Percentiles rank a stretch among this genome's conserved stretches.
These are phyloP conservation scores for Dissophora ornata DNA, from an alignment of 192 early-diverging fungal species.

Conservation along the genomic window DNA sequence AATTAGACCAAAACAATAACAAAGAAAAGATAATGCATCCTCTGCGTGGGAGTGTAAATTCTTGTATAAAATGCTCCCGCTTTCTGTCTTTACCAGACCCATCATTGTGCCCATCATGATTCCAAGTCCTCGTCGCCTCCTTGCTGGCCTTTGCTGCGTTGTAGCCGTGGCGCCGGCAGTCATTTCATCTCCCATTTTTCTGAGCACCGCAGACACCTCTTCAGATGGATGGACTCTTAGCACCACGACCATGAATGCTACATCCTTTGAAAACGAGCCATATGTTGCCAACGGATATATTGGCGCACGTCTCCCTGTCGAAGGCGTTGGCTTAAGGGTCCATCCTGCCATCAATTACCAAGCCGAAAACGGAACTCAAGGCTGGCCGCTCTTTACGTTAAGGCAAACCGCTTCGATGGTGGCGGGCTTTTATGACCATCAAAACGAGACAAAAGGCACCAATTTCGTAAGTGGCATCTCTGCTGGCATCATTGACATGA, in stretches of 20 bases:
- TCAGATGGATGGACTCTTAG: conserved; percentile 42
- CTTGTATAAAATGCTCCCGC: background rate
- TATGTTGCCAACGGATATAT: conserved; percentile 56
- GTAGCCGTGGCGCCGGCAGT: background rate
- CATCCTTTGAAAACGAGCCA: conserved; percentile 34
- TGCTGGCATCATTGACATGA: no score
- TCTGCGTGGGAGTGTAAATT: no score
- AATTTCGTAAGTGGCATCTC: conserved; percentile 38
- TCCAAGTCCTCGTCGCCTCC: background rate
- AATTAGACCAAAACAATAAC: no score
- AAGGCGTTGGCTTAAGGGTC: conserved; percentile 42
- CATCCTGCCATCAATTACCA: conserved; percentile 37
- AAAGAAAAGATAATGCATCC: no score
- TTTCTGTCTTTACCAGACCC: conserved; percentile 1
- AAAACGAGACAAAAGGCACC: conserved; percentile 35
- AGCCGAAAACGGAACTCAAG: conserved; percentile 34
- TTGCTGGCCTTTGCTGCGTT: background rate
- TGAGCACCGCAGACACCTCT: background rate
- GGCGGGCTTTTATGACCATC: conserved; percentile 47
- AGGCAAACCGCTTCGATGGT: conserved; percentile 53
- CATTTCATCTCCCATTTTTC: conserved; percentile 3
- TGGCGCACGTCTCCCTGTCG: conserved; percentile 45
- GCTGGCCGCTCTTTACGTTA: conserved; percentile 47
- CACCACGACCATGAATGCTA: conserved; percentile 34
- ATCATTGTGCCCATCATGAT: background rate